phyloP scores from a whole-genome alignment of 2,329 filamentous ascomycete genomes.

The Emericellopsis atlantica region DNA sequence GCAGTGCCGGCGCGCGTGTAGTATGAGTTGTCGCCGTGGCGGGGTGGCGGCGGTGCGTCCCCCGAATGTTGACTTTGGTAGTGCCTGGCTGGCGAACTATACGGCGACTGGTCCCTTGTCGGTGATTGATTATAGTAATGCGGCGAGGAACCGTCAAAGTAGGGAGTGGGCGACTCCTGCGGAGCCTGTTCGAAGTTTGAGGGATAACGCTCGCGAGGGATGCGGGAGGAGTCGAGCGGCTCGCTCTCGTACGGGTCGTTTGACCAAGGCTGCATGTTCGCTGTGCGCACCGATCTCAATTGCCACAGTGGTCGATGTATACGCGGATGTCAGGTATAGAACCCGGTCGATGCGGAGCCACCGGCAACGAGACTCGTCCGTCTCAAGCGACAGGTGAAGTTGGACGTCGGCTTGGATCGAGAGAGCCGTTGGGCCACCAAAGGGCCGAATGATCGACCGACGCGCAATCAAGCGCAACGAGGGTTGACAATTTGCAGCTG shows the following conservation, averaged over 20 bases:
- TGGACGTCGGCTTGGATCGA: too few species aligned
- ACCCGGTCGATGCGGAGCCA: too few species aligned
- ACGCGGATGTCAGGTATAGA: too few species aligned
- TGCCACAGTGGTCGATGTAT: neutral
- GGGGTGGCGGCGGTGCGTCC: conserved; percentile 5
- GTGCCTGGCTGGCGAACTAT: conserved; percentile 1
- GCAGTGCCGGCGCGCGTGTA: conserved; percentile 6
- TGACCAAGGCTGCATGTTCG: conserved; percentile 9
- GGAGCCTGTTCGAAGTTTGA: conserved; percentile 6
- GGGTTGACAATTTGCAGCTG: too few species aligned
- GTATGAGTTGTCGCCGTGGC: conserved; percentile 10
- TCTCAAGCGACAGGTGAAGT: too few species aligned
- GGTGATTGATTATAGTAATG: conserved; percentile 2
- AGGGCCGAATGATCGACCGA: too few species aligned
- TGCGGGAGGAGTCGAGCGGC: conserved; percentile 14
- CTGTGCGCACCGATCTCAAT: neutral
- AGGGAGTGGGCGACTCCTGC: conserved; percentile 7
- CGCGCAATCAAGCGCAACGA: too few species aligned
- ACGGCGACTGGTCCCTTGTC: neutral
- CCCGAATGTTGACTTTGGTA: neutral
- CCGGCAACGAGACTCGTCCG: too few species aligned
- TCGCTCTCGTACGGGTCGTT: conserved; percentile 21
- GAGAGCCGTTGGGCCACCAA: too few species aligned
- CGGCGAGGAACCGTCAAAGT: conserved; percentile 12
- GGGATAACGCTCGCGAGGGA: conserved; percentile 3